Percentiles rank a stretch among this genome's conserved stretches.
phyloP scores from a whole-genome alignment of 2,329 filamentous ascomycete genomes.

The Parastagonospora nodorum region DNA sequence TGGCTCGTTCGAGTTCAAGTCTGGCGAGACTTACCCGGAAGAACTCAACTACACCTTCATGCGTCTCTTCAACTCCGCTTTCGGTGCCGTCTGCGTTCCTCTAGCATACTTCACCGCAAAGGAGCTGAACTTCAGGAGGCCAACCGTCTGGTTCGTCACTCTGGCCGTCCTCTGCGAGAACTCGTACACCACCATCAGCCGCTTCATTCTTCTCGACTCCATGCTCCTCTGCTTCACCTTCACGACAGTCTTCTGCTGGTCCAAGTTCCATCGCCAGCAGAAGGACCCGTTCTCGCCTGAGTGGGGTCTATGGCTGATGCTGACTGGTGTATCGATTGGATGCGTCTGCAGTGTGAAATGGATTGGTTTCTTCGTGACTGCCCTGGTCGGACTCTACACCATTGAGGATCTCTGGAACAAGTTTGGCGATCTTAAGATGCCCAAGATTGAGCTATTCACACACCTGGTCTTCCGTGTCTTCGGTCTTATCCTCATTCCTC shows the following conservation, averaged over 20 bases:
- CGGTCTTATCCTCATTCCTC: conserved; percentile 85
- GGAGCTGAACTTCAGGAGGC: conserved; percentile 83
- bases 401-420: conserved; percentile 97
- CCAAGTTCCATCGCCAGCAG: conserved; percentile 90
- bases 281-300: conserved; percentile 83
- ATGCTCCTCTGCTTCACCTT: conserved; percentile 99
- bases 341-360: conserved; percentile 99
- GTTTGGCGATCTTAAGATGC: conserved; percentile 93
- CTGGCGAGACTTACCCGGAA: conserved; percentile 90
- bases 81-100: conserved; percentile 89
- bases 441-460: conserved; percentile 72
- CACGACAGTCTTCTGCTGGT: conserved; percentile 94
- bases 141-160: conserved; percentile 92
- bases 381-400: conserved; percentile 93
- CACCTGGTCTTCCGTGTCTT: conserved; percentile 81
- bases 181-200: conserved; percentile 98
- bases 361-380: conserved; percentile 94
- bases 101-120: conserved; percentile 94
- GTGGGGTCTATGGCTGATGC: conserved; percentile 93
- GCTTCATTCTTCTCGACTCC: conserved; percentile 96
- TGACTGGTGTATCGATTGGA: conserved; percentile 93
- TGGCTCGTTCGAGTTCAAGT: conserved; percentile 99
- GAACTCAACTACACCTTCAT: conserved; percentile 98
- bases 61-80: conserved; percentile 95
- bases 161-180: conserved; percentile 99